phyloP scores from a whole-genome alignment of 1,139 yeast genomes.

The Kurtzmaniella natalensis region DNA sequence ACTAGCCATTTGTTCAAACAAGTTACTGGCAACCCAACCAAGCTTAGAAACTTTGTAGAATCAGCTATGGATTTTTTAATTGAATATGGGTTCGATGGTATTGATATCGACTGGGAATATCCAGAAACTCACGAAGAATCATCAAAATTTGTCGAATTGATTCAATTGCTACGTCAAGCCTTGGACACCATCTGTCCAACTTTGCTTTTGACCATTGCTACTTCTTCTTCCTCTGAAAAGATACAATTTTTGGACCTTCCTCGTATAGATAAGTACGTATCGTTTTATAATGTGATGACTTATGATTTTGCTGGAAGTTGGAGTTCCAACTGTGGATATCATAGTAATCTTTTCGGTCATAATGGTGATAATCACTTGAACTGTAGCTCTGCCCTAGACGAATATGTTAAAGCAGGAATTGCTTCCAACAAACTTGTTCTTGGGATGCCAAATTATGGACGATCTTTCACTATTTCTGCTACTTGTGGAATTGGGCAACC shows the following conservation, averaged over 20 bases:
- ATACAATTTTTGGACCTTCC: conserved; percentile 37
- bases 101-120: conserved; percentile 95
- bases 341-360: conserved; percentile 58
- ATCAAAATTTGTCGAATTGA: conserved; percentile 37
- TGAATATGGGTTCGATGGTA: conserved; percentile 74
- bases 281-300: conserved; percentile 85
- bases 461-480: conserved; percentile 57
- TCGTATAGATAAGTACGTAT: conserved; percentile 53
- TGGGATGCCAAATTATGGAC: conserved; percentile 89
- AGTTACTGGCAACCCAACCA: conserved; percentile 34
- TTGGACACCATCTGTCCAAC: conserved; percentile 25
- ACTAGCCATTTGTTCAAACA: conserved; percentile 48
- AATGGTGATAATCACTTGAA: conserved; percentile 42
- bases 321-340: conserved; percentile 61
- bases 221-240: conserved; percentile 61
- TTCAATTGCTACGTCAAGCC: conserved; percentile 36
- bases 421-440: conserved; percentile 52
- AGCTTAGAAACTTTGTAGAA: conserved; percentile 44
- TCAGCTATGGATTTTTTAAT: conserved; percentile 46
- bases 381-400: conserved; percentile 46
- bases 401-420: conserved; percentile 42
- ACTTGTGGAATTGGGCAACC: conserved; percentile 31
- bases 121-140: conserved; percentile 53
- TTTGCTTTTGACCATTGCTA: conserved; percentile 61
- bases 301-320: conserved; percentile 82